Base-by-base conservation (phyloP, 2,329 filamentous ascomycete genomes). In the Didymella glomerata region DNA sequence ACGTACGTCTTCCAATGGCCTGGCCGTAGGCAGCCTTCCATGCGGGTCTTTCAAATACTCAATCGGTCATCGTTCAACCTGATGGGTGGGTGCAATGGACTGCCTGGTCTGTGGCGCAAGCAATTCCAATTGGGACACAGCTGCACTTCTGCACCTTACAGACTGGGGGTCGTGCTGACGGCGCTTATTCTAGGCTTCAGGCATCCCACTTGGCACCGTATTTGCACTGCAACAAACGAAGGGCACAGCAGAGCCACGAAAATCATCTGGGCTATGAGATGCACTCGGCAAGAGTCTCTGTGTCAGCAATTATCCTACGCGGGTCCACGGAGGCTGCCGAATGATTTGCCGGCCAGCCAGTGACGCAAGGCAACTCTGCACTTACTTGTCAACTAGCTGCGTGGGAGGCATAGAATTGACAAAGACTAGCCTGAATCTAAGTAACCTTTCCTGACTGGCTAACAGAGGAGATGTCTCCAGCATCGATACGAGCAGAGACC, bases 311-410 rank as follows among this genome's bases (percentile, higher is more conserved):
- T 7, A 20, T 18, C 47, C 4, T 42, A 32, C 13, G 24, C 18
- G 27, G 48, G 18, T 24, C 36, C 6, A n/a, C 24, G 47, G 36
- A n/a, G 22, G 25, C 48, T 50, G 13, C 48, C 20, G 48, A 42
- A 10, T 3, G 24, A 30, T 22, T 10, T 14, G 8, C 9, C 20
- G 25, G 14, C 34, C 7, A 30, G 11, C 30, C 4, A 16, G 20
- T 14, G 13, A 16, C 16, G 18, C 45, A 34, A n/a, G 18, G 36
- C 13, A 20, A 36, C 4, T 2, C 32, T 22, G 30, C 14, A 9
- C 34, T 18, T 18, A 5, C 6, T 18, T 27, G 20, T 22, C 13
- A 18, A 32, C 34, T n/a, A 18, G 30, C 25, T n/a, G 11, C n/a
- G 16, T 38, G 20, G 6, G 20, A 10, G 20, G 3, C 4, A 38